These are phyloP conservation scores for Phytophthora citricola DNA, from an alignment of 352 stramenopile genomes.

Conservation along the genomic window DNA sequence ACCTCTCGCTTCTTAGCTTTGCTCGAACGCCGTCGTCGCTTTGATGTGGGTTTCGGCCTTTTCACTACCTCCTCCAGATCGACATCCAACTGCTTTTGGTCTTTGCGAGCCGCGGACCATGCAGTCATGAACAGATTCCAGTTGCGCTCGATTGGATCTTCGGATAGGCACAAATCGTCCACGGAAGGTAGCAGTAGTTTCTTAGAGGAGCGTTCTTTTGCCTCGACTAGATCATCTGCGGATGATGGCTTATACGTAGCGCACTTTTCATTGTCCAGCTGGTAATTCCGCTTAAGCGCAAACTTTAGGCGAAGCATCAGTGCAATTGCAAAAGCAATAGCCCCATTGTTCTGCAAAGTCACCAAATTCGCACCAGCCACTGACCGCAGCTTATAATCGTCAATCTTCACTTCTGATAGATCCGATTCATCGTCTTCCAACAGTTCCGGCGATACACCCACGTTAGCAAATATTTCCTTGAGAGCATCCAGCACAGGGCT, in stretches of 20 bases:
- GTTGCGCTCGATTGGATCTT: slow-evolving; percentile 44
- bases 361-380: slow-evolving; percentile 15
- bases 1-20: slow-evolving; percentile 37
- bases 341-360: slow-evolving; percentile 23
- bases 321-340: slow-evolving; percentile 63
- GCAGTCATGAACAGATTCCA: slow-evolving; percentile 75
- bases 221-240: slow-evolving; percentile 31
- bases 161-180: slow-evolving; percentile 44
- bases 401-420: slow-evolving; percentile 48
- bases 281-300: slow-evolving; percentile 72
- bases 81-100: slow-evolving; percentile 78
- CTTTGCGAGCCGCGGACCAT: slow-evolving; percentile 58
- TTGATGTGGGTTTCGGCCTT: slow-evolving; percentile 25
- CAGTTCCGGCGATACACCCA: slow-evolving; percentile 44
- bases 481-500: slow-evolving; percentile 67
- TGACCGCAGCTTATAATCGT: slow-evolving; percentile 30
- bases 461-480: slow-evolving; percentile 53
- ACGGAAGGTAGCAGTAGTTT: slow-evolving; percentile 37
- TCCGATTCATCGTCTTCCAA: slow-evolving; percentile 60
- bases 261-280: slow-evolving; percentile 80
- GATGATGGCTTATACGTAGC: slow-evolving; percentile 77
- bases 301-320: slow-evolving; percentile 81
- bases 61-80: slow-evolving; percentile 37
- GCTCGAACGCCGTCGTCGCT: slow-evolving; percentile 47
- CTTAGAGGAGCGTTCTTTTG: slow-evolving; percentile 33